Evolutionary conservation across 2,329 filamentous ascomycete genomes (phyloP).

Genomic region (Ophiocordyceps australis): DNA sequence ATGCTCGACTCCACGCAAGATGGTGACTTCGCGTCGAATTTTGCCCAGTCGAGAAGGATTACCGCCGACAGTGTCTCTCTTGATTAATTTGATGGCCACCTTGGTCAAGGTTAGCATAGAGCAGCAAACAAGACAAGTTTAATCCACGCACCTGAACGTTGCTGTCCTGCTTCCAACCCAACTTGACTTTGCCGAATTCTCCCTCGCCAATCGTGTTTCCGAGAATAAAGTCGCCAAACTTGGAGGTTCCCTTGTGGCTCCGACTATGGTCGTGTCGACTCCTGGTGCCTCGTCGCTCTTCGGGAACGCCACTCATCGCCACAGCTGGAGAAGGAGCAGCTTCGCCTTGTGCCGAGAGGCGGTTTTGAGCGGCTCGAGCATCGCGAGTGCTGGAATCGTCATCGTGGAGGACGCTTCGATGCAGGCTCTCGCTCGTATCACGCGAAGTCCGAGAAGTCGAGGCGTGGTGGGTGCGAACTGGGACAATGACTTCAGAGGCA

Average conservation of each 20-base stretch:
- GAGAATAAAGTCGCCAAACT: conserved; percentile 89
- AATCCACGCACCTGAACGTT: conserved; percentile 49
- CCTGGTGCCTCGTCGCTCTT: conserved; percentile 28
- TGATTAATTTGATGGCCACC: conserved; percentile 96
- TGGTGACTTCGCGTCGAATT: conserved; percentile 93
- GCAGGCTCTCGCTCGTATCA: conserved; percentile 65
- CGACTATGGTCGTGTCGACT: conserved; percentile 40
- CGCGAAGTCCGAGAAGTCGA: conserved; percentile 40
- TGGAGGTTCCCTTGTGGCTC: conserved; percentile 47
- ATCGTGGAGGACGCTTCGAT: conserved; percentile 39
- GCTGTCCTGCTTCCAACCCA: conserved; percentile 94
- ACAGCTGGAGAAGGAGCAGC: conserved; percentile 25
- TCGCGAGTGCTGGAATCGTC: conserved; percentile 13
- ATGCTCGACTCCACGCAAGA: conserved; percentile 72
- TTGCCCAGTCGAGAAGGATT: conserved; percentile 86
- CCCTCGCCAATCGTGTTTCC: conserved; percentile 94
- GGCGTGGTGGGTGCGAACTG: conserved; percentile 23
- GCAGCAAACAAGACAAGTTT: conserved; percentile 3
- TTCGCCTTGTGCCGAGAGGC: conserved; percentile 12
- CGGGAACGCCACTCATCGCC: conserved; percentile 22
- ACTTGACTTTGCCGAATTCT: conserved; percentile 96
- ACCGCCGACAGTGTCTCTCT: conserved; percentile 71
- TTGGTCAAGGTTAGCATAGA: too few relatives aligned
- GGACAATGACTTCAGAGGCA: conserved; percentile 17
- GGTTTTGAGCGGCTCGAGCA: conserved; percentile 6